Base-by-base conservation (phyloP, 2,329 filamentous ascomycete species). In the Clonostachys sp. region DNA sequence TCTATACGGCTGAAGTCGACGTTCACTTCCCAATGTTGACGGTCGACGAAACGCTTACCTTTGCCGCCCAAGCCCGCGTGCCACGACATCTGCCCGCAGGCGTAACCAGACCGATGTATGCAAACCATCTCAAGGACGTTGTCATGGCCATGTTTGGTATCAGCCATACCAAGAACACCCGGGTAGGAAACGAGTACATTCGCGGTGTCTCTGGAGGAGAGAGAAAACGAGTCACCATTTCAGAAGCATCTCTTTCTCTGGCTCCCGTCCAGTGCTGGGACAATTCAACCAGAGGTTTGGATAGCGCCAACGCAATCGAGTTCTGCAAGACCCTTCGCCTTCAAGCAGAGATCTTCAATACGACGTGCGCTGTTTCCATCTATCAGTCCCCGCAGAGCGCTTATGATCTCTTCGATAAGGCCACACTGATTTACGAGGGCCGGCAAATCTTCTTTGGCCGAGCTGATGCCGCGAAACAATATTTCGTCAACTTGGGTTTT, bases 401-500 rank as follows among this genome's bases (percentile, higher is more conserved):
- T 4, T 81, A 80, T 53, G 75, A 54, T 52, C 63, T 74, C 34
- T 82, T 83, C 48, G 79, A 83, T 61, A 82, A 82, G 68, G 77
- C 70, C 4, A 64, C 86, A 47, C 76, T 89, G n/a, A 84, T 89
- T 42, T 81, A 86, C 50, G 70, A 78, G 41, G 79, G 79, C 45
- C 73, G 75, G 35, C 79, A 83, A 57, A 83, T 83, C 61, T 83
- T 73, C 67, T 83, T 81, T 53, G 85, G 85, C 5, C 75, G 71
- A 4, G 73, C 81, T 7, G 71, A 75, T 20, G 68, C 74, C 5
- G 85, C 84, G 1, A 78, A 72, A 53, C 70, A 79, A 49, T 88
- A 87, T 63, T 89, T 89, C 52, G 62, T 83, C 53, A 70, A 80
- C 54, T 72, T 89, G 1, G 85, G 85, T 5, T 88, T 86, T 57